These are phyloP conservation scores for Sugiyamaella novakii DNA, from an alignment of 1,139 yeast species.

Conservation along the genomic window DNA sequence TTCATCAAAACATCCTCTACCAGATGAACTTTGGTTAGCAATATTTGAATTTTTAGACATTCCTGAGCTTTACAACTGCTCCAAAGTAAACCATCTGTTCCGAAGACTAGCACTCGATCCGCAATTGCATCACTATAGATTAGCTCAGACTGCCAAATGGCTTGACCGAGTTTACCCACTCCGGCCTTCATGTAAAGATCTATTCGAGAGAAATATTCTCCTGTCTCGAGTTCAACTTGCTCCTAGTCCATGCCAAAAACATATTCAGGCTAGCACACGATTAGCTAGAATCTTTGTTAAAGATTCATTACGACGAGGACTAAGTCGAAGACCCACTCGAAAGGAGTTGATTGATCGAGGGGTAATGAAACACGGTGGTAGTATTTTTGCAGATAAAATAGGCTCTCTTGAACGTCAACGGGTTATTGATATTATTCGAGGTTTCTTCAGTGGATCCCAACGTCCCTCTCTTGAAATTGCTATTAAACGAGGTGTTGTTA, in stretches of 20 bases:
- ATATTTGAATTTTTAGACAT: conserved; percentile 34
- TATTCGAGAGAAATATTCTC: conserved; percentile 35
- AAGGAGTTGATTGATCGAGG: conserved; percentile 33
- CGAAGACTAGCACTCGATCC: conserved; percentile 34
- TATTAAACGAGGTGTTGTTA: conserved; percentile 28
- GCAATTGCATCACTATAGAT: conserved; percentile 29
- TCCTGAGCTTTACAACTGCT: conserved; percentile 33
- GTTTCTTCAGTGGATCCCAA: conserved; percentile 29
- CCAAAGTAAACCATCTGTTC: conserved; percentile 30
- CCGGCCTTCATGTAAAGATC: conserved; percentile 34
- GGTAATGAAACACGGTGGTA: conserved; percentile 31
- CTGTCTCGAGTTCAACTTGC: conserved; percentile 33
- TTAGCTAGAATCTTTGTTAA: conserved; percentile 33
- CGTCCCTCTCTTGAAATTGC: conserved; percentile 34
- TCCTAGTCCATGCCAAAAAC: conserved; percentile 33
- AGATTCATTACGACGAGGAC: conserved; percentile 32
- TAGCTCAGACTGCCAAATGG: conserved; percentile 29
- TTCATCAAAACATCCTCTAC: conserved; percentile 24
- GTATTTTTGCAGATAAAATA: conserved; percentile 28
- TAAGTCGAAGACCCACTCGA: conserved; percentile 32
- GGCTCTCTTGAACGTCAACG: conserved; percentile 33
- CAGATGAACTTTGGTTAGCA: conserved; percentile 35
- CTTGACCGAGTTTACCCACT: conserved; percentile 27
- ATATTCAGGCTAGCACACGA: conserved; percentile 29
- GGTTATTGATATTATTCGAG: conserved; percentile 29